Conservation (phyloP, 441 rosid genomes). For the Eugenia klotzschiana region DNA sequence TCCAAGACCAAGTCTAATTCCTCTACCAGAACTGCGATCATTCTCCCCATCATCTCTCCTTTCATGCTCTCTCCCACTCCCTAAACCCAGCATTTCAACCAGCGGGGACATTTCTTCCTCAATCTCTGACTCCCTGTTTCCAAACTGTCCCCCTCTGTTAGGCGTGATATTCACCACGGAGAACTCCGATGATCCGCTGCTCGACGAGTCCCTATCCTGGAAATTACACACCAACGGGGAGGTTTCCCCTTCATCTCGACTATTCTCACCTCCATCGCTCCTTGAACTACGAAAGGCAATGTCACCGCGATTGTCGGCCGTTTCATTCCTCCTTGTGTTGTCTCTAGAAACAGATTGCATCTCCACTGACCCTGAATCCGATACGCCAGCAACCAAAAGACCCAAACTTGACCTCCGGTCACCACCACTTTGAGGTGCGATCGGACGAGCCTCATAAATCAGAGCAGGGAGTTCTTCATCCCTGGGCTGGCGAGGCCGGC, state of each 20-base stretch:
- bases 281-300: no score
- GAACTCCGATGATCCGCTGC: constrained; percentile 32
- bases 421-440: constrained; percentile 23
- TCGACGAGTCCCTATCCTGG: constrained; percentile 22
- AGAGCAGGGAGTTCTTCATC: constrained; percentile 92
- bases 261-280: constrained; percentile 17
- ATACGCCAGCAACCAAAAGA: constrained; percentile 49
- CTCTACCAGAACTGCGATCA: constrained; percentile 15
- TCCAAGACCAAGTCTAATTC: constrained; percentile 89
- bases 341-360: constrained; percentile 38
- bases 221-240: constrained; percentile 30
- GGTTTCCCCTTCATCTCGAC: constrained; percentile 30
- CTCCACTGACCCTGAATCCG: constrained; percentile 66
- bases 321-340: constrained; percentile 9
- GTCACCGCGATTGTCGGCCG: constrained; percentile 18
- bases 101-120: constrained; percentile 75
- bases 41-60: constrained; percentile 21
- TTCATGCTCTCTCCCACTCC: constrained; percentile 23
- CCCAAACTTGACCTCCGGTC: constrained; percentile 31
- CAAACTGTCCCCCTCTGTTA: neutral
- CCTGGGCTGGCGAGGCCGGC: constrained; percentile 41
- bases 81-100: constrained; percentile 37
- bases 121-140: constrained; percentile 20
- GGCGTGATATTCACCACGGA: constrained; percentile 19
- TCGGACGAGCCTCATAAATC: constrained; percentile 88